Base-by-base conservation (phyloP, 2,329 filamentous ascomycete species). In the Diaporthe amygdali region DNA sequence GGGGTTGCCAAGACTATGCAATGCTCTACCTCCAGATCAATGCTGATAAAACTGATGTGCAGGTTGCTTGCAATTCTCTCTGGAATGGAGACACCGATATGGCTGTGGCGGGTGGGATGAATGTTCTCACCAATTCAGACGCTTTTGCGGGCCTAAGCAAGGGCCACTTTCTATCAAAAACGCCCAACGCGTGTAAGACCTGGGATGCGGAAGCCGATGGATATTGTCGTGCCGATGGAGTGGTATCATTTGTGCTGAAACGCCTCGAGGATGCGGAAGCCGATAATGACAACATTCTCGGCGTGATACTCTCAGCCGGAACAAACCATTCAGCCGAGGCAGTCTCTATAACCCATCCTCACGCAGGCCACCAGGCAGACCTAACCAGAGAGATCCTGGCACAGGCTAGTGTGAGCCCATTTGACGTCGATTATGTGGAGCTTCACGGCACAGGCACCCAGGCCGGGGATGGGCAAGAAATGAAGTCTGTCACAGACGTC, bases 381-480 rank as follows among this genome's bases (percentile, higher is more conserved):
- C 81, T 93, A 5, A 93, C 88, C 79, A 86, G 84, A 73, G 86
- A 85, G 66, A 85, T 91, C 49, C 83, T 90, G 37, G 86, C 86
- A 54, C 84, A 89, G 46, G 87, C 89, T 44, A 87, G 87, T 52
- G 81, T 93, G 39, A 87, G 92, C 75, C 80, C 66, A 9, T 77
- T 74, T 74, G 77, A 91, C 66, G 85, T 93, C 70, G 86, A 84
- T 76, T 92, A 90, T 75, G 87, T 92, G 9, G 91, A 93, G 77
- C 89, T 92, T 85, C 91, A 93, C 76, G 91, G 91, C 8, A 93
- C 91, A 6, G 91, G 91, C 52, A 93, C 91, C 1, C 91, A 93
- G 77, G 91, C 90, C 44, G 92, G 92, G 70, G 92, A 94, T 77
- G 86, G 86, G 4, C 25, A 88, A 88, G 91, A 93, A 78, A 91